phyloP scores from a whole-genome alignment of 345 rosid genomes.

The Xanthoceras sorbifolium region DNA sequence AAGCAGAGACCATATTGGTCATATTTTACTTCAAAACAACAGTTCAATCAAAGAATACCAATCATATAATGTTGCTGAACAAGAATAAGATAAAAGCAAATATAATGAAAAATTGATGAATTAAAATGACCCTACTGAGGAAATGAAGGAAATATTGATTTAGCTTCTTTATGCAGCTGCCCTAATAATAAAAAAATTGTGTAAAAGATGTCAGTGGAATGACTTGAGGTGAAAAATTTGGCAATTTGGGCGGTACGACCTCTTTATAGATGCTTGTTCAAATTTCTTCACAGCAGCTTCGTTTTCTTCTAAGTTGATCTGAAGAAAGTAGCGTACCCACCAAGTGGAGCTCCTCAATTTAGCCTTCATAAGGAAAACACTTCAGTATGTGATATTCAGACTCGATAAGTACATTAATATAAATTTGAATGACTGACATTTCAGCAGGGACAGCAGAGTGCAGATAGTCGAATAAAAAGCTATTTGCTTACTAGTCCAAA shows the following conservation, averaged over 20 bases:
- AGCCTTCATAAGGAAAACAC: constrained; percentile 36
- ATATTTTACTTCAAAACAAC: background rate
- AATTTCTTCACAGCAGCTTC: constrained; percentile 47
- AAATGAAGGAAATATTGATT: constrained; percentile 1
- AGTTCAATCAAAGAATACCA: constrained; percentile 12
- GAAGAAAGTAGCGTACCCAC: constrained; percentile 44
- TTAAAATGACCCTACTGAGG: background rate
- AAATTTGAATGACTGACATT: background rate
- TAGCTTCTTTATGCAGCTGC: constrained; percentile 6
- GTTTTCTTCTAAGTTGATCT: constrained; percentile 43
- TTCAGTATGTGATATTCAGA: background rate
- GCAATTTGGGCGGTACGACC: constrained; percentile 45
- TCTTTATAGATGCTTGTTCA: constrained; percentile 40
- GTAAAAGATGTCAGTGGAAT: constrained; percentile 26
- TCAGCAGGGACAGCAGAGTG: background rate
- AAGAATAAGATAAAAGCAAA: constrained; percentile 2
- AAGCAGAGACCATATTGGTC: background rate
- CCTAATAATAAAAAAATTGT: background rate
- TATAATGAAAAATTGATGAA: background rate
- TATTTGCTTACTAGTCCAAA: background rate
- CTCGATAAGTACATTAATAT: background rate
- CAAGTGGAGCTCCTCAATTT: constrained; percentile 51
- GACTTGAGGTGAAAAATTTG: constrained; percentile 52
- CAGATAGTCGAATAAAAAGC: background rate
- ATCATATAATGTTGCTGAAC: background rate